Evolutionary conservation across 202 grass and related monocot species (phyloP).

Genomic region (Carex sylvatica): DNA sequence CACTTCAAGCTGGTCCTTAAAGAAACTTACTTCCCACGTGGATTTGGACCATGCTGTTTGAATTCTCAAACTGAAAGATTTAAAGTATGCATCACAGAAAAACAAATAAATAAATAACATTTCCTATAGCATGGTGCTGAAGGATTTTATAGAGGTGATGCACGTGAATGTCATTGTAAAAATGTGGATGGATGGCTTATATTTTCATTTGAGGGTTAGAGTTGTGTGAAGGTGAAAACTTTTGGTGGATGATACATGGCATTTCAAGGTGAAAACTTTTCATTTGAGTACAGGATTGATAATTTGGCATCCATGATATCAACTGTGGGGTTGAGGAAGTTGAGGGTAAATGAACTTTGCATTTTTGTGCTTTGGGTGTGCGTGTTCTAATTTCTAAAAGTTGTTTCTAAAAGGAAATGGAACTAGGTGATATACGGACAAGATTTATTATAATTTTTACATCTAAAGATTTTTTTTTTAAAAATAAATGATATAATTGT

Average conservation of each 20-base stretch:
- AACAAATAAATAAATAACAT: not conserved
- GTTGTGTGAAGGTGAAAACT: not conserved
- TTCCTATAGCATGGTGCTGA: not conserved
- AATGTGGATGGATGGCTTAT: not conserved
- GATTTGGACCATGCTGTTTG: not conserved
- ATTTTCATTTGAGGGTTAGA: not conserved
- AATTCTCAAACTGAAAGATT: not conserved
- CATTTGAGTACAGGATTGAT: not conserved
- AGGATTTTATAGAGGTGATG: not conserved
- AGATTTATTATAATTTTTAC: not conserved
- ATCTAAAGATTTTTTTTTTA: not conserved
- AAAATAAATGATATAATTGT: not conserved
- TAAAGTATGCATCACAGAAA: not conserved
- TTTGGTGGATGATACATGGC: not conserved
- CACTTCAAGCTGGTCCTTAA: not conserved
- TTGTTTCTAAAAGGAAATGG: not conserved
- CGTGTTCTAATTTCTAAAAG: not conserved
- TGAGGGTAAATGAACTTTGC: not conserved
- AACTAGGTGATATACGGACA: not conserved
- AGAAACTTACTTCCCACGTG: not conserved
- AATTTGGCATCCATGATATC: too few species aligned
- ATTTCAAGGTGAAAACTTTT: not conserved
- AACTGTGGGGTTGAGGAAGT: not conserved
- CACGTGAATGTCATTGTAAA: not conserved
- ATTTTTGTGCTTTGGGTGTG: not conserved